phyloP scores from a whole-genome alignment of 176 grass and related monocot species.

The Rhynchospora breviuscula region DNA sequence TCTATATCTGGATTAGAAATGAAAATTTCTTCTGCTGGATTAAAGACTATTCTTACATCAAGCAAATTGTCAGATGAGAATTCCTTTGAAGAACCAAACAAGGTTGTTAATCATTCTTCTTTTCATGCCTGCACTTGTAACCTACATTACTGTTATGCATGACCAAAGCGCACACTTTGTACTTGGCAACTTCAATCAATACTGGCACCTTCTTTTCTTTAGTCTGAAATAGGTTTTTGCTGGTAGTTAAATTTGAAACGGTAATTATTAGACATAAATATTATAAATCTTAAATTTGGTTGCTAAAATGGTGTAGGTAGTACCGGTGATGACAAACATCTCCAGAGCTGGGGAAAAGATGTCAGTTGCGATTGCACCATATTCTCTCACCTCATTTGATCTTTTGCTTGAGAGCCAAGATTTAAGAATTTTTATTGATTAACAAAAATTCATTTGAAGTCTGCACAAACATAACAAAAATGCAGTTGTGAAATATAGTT shows the following conservation, averaged over 20 bases:
- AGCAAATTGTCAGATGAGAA: slow-evolving; percentile 66
- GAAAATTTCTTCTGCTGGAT: slow-evolving; percentile 49
- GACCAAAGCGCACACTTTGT: not conserved
- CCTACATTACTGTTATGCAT: not conserved
- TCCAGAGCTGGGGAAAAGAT: slow-evolving; percentile 51
- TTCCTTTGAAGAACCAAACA: slow-evolving; percentile 79
- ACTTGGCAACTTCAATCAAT: not conserved
- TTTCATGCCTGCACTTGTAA: not conserved
- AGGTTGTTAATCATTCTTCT: slow-evolving; percentile 36
- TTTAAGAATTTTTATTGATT: slow-evolving; percentile 17
- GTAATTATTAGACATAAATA: not conserved
- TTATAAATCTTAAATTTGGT: not conserved
- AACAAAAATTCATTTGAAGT: not conserved
- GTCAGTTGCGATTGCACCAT: slow-evolving; percentile 40
- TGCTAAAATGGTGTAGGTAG: slow-evolving; percentile 45
- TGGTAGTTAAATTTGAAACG: not conserved
- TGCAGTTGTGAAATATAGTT: not conserved
- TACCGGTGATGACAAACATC: slow-evolving; percentile 44
- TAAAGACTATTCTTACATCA: slow-evolving; percentile 70
- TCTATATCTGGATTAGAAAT: slow-evolving; percentile 54
- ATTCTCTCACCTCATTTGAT: slow-evolving; percentile 81
- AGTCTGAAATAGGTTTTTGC: not conserved
- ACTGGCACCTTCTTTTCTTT: not conserved
- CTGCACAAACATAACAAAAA: not conserved
- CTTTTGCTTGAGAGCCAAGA: slow-evolving; percentile 34